phyloP scores from a whole-genome alignment of 2,329 filamentous ascomycete species.

The Phyllosticta paracitricarpa region DNA sequence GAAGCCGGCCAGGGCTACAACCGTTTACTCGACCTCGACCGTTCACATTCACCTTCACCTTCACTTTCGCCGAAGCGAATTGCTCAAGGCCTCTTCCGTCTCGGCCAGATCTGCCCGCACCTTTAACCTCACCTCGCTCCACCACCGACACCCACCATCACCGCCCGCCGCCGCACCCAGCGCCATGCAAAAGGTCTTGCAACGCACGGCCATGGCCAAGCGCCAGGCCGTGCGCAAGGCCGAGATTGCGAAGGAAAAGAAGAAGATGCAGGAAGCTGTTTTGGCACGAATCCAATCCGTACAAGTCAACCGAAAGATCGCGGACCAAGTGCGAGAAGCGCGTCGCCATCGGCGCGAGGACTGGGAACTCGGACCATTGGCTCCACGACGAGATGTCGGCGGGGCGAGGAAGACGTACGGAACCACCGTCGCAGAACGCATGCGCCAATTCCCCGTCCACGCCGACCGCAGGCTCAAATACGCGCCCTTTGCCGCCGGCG shows the following conservation, averaged over 20 bases:
- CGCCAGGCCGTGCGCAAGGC: constrained; percentile 45
- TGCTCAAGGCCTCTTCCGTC: neutral
- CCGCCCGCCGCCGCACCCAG: neutral
- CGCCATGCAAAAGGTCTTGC: constrained; percentile 54
- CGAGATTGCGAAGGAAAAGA: constrained; percentile 10
- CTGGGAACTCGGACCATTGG: constrained; percentile 67
- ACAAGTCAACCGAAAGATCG: neutral
- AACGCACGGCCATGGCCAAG: constrained; percentile 56
- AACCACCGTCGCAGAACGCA: constrained; percentile 32
- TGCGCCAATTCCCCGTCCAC: constrained; percentile 26
- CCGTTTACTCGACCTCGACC: neutral
- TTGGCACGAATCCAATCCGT: neutral
- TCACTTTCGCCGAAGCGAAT: neutral
- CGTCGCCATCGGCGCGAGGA: constrained; percentile 57
- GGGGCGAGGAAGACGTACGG: constrained; percentile 49
- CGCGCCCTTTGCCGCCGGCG: constrained; percentile 41
- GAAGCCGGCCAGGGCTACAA: neutral
- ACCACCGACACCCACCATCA: neutral
- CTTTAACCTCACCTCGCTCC: constrained; percentile 1
- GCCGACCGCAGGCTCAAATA: constrained; percentile 24
- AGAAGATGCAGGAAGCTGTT: constrained; percentile 16
- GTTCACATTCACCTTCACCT: neutral
- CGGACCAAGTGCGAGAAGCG: constrained; percentile 25
- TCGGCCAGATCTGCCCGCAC: neutral
- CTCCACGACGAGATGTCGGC: constrained; percentile 65